A percentile compares a stretch with the other conserved stretches of the same genome.
phyloP scores from a whole-genome alignment of 1,284 basidiomycete species.

The Cutaneotrichosporon sp. region DNA sequence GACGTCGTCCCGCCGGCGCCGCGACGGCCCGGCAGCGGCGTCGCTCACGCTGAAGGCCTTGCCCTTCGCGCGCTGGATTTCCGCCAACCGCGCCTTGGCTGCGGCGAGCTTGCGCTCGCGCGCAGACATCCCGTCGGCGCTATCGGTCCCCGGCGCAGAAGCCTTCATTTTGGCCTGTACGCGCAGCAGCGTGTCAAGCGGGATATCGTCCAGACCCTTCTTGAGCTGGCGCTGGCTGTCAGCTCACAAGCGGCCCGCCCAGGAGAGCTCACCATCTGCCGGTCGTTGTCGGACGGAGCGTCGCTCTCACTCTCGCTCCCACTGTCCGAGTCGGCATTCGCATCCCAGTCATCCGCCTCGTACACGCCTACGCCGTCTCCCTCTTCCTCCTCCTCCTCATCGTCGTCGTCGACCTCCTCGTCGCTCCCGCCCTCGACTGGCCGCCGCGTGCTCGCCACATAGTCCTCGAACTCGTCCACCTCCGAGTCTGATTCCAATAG shows the following conservation, averaged over 20 bases:
- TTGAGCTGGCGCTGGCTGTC: constrained; percentile 10
- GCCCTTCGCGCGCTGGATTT: constrained; percentile 39
- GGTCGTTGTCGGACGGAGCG: constrained; percentile 2
- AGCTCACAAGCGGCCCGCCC: neutral
- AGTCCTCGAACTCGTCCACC: constrained; percentile 39
- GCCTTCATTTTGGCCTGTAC: constrained; percentile 22
- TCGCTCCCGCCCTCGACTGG: constrained; percentile 50
- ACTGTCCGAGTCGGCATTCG: constrained; percentile 23
- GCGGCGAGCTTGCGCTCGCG: constrained; percentile 24
- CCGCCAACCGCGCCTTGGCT: constrained; percentile 36
- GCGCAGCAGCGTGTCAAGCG: constrained; percentile 50
- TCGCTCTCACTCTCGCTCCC: constrained; percentile 12
- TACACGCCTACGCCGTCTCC: constrained; percentile 35
- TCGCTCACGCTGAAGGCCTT: constrained; percentile 21
- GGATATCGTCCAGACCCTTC: constrained; percentile 19
- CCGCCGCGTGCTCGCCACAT: constrained; percentile 20
- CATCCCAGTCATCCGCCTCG: constrained; percentile 43
- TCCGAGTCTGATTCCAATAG: constrained; percentile 41
- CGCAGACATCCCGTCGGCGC: constrained; percentile 1
- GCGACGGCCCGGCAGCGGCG: constrained; percentile 20
- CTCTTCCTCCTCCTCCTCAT: constrained; percentile 39
- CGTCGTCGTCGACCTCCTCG: constrained; percentile 48
- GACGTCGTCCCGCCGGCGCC: constrained; percentile 10
- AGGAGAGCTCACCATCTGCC: constrained; percentile 24
- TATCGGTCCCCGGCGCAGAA: constrained; percentile 5